phyloP scores from a whole-genome alignment of 23 red algal species.

The Agarophyton chilense region DNA sequence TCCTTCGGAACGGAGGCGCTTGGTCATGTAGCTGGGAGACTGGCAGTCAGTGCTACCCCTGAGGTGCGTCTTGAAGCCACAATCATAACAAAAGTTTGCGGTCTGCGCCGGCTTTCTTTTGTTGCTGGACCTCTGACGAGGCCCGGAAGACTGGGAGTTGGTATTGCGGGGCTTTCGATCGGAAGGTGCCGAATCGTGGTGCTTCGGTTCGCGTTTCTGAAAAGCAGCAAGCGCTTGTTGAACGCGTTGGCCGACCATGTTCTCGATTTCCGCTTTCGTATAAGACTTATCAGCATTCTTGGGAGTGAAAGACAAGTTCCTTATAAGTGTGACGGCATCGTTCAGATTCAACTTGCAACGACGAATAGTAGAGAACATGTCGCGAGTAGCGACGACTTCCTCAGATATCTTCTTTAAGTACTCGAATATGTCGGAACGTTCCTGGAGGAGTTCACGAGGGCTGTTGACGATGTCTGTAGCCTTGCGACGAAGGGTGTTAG shows the following conservation, averaged over 20 bases:
- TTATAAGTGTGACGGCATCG: neutral
- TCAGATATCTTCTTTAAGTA: neutral
- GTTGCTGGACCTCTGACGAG: neutral
- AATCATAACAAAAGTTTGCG: constrained; percentile 5
- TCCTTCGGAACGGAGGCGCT: too few relatives aligned
- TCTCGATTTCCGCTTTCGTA: neutral
- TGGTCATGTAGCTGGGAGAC: too few relatives aligned
- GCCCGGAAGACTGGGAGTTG: too few relatives aligned
- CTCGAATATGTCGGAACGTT: neutral
- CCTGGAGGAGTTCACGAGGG: neutral
- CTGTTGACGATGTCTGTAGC: neutral
- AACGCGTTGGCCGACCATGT: neutral
- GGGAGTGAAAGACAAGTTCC: neutral
- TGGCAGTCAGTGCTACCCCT: neutral
- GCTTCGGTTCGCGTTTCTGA: neutral
- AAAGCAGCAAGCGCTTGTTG: neutral
- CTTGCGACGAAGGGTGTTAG: neutral
- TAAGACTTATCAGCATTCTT: neutral
- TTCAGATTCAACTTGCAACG: neutral
- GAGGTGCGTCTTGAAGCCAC: neutral
- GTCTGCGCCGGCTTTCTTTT: neutral
- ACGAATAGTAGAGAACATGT: neutral
- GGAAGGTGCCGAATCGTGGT: neutral
- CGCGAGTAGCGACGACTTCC: neutral
- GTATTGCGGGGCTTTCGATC: neutral